phyloP scores from a whole-genome alignment of 2,329 filamentous ascomycete species.

The Hypoxylon sp. region DNA sequence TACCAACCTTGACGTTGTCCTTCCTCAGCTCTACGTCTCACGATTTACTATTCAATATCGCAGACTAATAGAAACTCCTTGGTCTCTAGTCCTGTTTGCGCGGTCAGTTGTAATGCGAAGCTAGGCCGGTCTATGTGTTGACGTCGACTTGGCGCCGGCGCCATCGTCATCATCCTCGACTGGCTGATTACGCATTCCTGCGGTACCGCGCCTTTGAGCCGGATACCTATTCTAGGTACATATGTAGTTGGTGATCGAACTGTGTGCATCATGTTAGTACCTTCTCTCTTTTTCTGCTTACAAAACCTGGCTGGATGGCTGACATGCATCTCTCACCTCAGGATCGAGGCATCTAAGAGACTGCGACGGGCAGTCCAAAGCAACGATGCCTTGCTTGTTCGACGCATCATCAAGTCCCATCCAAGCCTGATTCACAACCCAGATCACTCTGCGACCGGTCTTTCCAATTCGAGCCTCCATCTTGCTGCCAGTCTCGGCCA shows the following conservation, averaged over 20 bases:
- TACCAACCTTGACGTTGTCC: background rate
- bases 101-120: background rate
- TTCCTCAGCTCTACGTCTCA: background rate
- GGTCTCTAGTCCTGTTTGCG: background rate
- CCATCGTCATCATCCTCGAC: constrained; percentile 7
- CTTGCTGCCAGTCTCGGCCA: constrained; percentile 82
- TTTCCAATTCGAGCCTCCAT: constrained; percentile 88
- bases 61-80: background rate
- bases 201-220: background rate
- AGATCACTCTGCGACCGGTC: constrained; percentile 75
- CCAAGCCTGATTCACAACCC: constrained; percentile 82
- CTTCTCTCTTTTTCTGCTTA: constrained; percentile 1
- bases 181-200: constrained; percentile 8
- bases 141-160: background rate
- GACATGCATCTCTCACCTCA: constrained; percentile 28
- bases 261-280: constrained; percentile 24
- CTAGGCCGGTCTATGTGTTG: background rate
- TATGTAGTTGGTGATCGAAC: background rate
- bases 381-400: constrained; percentile 79
- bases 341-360: constrained; percentile 80
- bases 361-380: constrained; percentile 85
- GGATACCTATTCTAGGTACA: too few species aligned
- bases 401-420: constrained; percentile 82
- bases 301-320: constrained; percentile 19
- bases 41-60: background rate